Conservation (phyloP, 768 basidiomycete species). For the Mycena latifolia region DNA sequence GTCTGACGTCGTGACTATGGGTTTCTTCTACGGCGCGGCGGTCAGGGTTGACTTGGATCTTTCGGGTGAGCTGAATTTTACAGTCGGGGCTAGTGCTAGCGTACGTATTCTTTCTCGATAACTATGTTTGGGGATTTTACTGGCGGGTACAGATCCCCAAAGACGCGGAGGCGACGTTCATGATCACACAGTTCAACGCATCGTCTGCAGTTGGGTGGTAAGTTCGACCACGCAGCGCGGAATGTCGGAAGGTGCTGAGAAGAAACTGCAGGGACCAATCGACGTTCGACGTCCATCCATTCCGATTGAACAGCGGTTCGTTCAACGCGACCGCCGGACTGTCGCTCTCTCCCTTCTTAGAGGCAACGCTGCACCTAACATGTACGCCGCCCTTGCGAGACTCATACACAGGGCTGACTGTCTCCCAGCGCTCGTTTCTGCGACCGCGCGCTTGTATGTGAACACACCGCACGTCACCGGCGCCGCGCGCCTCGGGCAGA, state of each 20-base stretch:
- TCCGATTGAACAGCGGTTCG: slow-evolving; percentile 27
- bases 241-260: too few species aligned
- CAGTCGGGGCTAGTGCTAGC: slow-evolving; percentile 23
- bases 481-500: neutral
- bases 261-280: slow-evolving; percentile 8
- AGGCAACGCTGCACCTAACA: neutral
- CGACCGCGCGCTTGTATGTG: slow-evolving; percentile 11
- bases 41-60: slow-evolving; percentile 2
- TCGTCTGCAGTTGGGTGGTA: slow-evolving; percentile 29
- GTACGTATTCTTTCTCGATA: neutral
- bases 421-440: neutral
- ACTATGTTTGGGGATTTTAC: too few species aligned
- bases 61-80: slow-evolving; percentile 15
- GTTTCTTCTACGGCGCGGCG: slow-evolving; percentile 28
- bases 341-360: slow-evolving; percentile 20
- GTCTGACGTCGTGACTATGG: slow-evolving; percentile 4
- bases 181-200: neutral
- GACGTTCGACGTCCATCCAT: slow-evolving; percentile 28
- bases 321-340: slow-evolving; percentile 6
- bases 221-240: too few species aligned
- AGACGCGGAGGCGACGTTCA: slow-evolving; percentile 20
- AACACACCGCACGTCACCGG: slow-evolving; percentile 16
- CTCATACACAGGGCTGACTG: neutral
- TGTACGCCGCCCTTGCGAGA: neutral
- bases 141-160: slow-evolving; percentile 12